phyloP scores from a whole-genome alignment of 257 asterid genomes.

The Mitragyna speciosa region DNA sequence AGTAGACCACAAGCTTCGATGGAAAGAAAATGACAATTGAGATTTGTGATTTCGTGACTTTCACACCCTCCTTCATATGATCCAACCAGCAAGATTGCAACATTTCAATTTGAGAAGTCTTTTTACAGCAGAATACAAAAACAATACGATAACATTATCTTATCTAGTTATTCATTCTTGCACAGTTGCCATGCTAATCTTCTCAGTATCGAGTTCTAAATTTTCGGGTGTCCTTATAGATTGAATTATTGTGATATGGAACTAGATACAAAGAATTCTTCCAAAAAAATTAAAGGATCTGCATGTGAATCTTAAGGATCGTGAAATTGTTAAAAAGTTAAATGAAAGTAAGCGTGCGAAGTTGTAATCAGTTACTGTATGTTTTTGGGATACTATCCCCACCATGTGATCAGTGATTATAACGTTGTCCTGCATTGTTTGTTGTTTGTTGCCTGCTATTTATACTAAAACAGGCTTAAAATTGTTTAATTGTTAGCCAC shows the following conservation, averaged over 20 bases:
- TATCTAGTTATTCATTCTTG: background rate
- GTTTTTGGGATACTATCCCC: background rate
- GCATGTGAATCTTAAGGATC: background rate
- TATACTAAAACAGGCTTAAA: background rate
- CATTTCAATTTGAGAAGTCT: background rate
- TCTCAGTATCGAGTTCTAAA: too few relatives aligned
- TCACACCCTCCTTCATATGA: background rate
- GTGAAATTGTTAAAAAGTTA: background rate
- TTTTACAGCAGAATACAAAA: background rate
- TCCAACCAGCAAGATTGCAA: background rate
- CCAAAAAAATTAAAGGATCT: background rate
- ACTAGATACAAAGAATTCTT: background rate
- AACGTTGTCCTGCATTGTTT: background rate
- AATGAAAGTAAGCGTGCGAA: background rate
- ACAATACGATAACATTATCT: background rate
- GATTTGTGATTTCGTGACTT: background rate
- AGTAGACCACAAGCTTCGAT: conserved; percentile 15
- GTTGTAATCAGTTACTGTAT: background rate
- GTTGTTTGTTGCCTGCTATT: background rate
- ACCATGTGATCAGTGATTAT: background rate
- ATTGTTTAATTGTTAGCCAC: background rate
- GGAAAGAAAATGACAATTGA: conserved; percentile 23
- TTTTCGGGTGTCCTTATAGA: too few relatives aligned
- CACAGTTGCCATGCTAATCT: too few relatives aligned
- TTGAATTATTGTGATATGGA: background rate